Base-by-base conservation (phyloP, 2,329 filamentous ascomycete species). In the Amesomyces nigricolor region DNA sequence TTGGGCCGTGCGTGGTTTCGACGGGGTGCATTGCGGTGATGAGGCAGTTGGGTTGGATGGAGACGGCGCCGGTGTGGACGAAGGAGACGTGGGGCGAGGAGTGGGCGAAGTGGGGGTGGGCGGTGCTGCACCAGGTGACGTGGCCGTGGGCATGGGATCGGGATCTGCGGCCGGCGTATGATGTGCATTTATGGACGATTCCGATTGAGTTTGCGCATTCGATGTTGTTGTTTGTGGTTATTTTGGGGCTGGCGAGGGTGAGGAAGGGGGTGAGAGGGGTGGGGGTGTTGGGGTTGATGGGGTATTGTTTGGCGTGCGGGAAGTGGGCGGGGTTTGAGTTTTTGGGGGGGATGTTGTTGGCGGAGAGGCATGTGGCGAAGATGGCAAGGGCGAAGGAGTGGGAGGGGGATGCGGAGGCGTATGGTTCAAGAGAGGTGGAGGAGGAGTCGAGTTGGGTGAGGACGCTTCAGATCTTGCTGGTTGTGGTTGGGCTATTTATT, bases 181-280 rank as follows among this genome's bases (percentile, higher is more conserved):
- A 76, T 56, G 64, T 72, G 8, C 74, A 77, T 51, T 66, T 78
- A 14, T 78, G 75, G 76, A 77, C 75, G 1, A 75, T 78, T 16
- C 73, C 76, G 1, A 70, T 76, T 53, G 75, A 78, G 54, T 73
- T 76, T 51, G 71, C 68, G 26, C 70, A 75, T 62, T 77, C 75
- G 8, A 70, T 77, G 69, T 61, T 75, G 19, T 61, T 76, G 6
- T 76, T 77, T 54, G 60, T 71, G 39, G 57, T 72, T n/a, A 61
- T 72, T 17, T 56, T 76, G n/a, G 65, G 69, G 32, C 59, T 75
- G 2, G 69, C 70, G 14, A 64, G 70, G 17, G 58, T 73, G 32
- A 66, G 67, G 44, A 58, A 67, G 8, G 58, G 61, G 10, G 53
- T 73, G 13, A 68, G 73, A 1, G 64, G 72, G 45, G 56, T 54